Evolutionary conservation across 2,329 filamentous ascomycete species (phyloP).

Genomic region (Claviceps pazoutovae): DNA sequence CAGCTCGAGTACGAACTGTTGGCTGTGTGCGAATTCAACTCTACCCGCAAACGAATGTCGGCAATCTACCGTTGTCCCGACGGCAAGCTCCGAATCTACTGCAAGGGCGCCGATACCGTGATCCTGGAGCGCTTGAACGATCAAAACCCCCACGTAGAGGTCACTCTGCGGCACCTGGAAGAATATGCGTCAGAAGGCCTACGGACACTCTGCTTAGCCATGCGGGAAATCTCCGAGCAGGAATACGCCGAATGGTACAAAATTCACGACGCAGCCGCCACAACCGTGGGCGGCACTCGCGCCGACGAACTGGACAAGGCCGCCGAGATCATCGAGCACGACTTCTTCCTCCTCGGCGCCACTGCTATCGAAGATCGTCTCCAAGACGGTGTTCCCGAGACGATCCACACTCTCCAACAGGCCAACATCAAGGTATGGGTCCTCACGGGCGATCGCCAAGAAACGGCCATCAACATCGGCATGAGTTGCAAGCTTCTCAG

Average conservation of each 20-base stretch:
- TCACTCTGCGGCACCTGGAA: slow-evolving; percentile 89
- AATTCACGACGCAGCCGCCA: slow-evolving; percentile 76
- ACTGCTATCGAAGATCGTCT: slow-evolving; percentile 95
- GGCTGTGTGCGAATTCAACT: slow-evolving; percentile 98
- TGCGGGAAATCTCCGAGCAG: slow-evolving; percentile 81
- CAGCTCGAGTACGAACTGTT: slow-evolving; percentile 77
- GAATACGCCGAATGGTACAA: slow-evolving; percentile 81
- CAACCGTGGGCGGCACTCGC: slow-evolving; percentile 82
- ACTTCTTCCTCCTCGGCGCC: slow-evolving; percentile 80
- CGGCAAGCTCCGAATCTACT: slow-evolving; percentile 86
- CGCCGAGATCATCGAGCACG: slow-evolving; percentile 85
- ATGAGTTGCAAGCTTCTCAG: slow-evolving; percentile 99
- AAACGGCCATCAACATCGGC: slow-evolving; percentile 98
- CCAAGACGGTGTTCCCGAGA: slow-evolving; percentile 95
- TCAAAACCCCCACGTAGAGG: slow-evolving; percentile 74
- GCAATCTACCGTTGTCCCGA: slow-evolving; percentile 93
- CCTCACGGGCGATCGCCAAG: slow-evolving; percentile 89
- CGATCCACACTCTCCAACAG: slow-evolving; percentile 90
- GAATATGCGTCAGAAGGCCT: slow-evolving; percentile 96
- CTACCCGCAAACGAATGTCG: slow-evolving; percentile 85
- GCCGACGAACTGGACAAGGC: slow-evolving; percentile 95
- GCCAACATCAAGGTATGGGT: slow-evolving; percentile 99
- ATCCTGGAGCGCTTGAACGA: slow-evolving; percentile 81
- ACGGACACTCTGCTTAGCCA: slow-evolving; percentile 83
- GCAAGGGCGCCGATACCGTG: slow-evolving; percentile 94